These are phyloP conservation scores for Aureobasidium namibiae DNA, from an alignment of 2,329 filamentous ascomycete genomes.

Conservation along the genomic window DNA sequence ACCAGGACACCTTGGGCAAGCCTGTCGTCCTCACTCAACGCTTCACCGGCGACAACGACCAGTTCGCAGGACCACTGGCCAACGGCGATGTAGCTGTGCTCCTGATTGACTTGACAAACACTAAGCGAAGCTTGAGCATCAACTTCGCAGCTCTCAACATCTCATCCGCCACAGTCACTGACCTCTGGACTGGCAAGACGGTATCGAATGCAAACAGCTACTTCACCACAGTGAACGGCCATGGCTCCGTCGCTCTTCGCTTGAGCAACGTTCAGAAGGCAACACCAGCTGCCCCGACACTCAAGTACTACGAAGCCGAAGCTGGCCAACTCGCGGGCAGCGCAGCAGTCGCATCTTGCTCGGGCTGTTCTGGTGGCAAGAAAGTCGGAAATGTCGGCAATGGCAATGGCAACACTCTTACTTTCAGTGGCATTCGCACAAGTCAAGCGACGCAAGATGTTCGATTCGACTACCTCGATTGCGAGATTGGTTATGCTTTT, in stretches of 20 bases:
- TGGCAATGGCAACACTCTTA: slow-evolving; percentile 20
- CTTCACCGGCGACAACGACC: slow-evolving; percentile 31
- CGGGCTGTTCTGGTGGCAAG: slow-evolving; percentile 24
- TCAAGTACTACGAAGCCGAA: slow-evolving; percentile 25
- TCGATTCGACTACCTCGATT: slow-evolving; percentile 34
- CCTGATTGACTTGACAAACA: slow-evolving; percentile 32
- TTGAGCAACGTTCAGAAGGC: slow-evolving; percentile 26
- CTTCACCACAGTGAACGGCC: slow-evolving; percentile 20
- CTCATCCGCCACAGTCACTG: slow-evolving; percentile 26
- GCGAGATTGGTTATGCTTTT: slow-evolving; percentile 31
- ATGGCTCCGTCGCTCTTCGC: slow-evolving; percentile 25
- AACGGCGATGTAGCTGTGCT: slow-evolving; percentile 28
- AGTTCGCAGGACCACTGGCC: slow-evolving; percentile 31
- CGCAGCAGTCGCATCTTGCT: slow-evolving; percentile 24
- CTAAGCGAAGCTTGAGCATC: slow-evolving; percentile 24
- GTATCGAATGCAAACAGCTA: slow-evolving; percentile 16
- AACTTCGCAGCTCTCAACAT: slow-evolving; percentile 27
- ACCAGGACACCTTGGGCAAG: slow-evolving; percentile 47
- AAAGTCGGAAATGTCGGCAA: slow-evolving; percentile 28
- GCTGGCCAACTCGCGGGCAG: slow-evolving; percentile 26
- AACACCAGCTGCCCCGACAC: slow-evolving; percentile 13
- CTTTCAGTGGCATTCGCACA: slow-evolving; percentile 23
- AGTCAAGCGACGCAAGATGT: slow-evolving; percentile 26
- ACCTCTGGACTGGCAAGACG: slow-evolving; percentile 28
- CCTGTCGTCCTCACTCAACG: slow-evolving; percentile 42